Conservation (phyloP, 192 early-diverging fungal genomes). For the Coemansia umbellata region DNA sequence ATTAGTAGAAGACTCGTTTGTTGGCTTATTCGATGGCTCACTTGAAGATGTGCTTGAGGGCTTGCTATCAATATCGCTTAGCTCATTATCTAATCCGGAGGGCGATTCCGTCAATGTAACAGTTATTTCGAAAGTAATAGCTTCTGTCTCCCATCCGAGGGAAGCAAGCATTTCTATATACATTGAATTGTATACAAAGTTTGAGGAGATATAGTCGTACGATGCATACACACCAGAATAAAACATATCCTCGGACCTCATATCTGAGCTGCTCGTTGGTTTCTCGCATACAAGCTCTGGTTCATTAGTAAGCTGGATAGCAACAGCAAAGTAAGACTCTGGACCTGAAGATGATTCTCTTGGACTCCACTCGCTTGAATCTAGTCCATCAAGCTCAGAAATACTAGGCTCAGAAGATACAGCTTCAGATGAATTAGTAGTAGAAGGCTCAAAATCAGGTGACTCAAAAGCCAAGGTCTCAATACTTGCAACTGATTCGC, state of each 20-base stretch:
- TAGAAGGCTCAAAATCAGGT: too few species aligned
- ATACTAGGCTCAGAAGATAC: background rate
- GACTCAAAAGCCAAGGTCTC: too few species aligned
- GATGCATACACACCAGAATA: background rate
- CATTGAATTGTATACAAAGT: background rate
- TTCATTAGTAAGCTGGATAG: background rate
- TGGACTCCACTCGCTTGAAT: background rate
- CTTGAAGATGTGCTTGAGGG: background rate
- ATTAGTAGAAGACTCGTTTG: background rate
- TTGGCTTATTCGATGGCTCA: background rate
- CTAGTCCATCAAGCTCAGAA: background rate
- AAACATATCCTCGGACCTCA: background rate
- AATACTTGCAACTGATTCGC: too few species aligned
- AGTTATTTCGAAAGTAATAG: background rate
- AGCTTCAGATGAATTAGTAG: too few species aligned
- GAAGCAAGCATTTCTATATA: background rate
- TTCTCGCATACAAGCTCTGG: slow-evolving; percentile 1
- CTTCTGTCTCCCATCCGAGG: background rate
- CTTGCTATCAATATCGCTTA: background rate
- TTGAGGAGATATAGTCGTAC: background rate
- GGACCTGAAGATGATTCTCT: background rate
- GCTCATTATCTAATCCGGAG: background rate
- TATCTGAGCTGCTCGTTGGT: too few species aligned
- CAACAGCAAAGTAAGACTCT: background rate
- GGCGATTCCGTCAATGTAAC: background rate